These are phyloP conservation scores for Hippophae gyantsensis DNA, from an alignment of 306 rosid species.

Conservation along the genomic window DNA sequence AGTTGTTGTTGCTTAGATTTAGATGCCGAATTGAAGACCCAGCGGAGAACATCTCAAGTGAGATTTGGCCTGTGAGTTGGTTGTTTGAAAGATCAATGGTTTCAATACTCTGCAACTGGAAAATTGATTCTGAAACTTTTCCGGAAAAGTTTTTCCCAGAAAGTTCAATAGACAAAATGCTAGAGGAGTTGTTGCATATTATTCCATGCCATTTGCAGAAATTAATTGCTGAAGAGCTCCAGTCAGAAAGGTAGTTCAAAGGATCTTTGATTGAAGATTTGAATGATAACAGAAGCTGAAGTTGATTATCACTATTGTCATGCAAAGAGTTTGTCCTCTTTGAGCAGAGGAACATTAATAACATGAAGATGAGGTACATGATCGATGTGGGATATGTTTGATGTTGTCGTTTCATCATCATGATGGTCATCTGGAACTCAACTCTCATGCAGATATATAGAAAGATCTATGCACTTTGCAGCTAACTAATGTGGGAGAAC, in stretches of 20 bases:
- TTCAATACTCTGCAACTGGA: conserved; percentile 34
- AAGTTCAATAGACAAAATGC: conserved; percentile 37
- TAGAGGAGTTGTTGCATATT: conserved; percentile 41
- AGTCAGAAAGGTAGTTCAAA: conserved; percentile 50
- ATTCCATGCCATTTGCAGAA: conserved; percentile 67
- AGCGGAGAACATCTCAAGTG: conserved; percentile 8
- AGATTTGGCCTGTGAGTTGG: conserved; percentile 42
- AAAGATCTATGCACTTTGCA: neutral
- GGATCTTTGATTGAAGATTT: conserved; percentile 61
- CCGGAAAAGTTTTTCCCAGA: conserved; percentile 63
- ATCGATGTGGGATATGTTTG: conserved; percentile 13
- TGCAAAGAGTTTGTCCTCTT: conserved; percentile 16
- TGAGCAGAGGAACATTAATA: conserved; percentile 29
- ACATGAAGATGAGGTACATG: conserved; percentile 16
- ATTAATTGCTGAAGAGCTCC: conserved; percentile 34
- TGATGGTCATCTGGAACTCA: conserved; percentile 2
- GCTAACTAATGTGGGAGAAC: no score
- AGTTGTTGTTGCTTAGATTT: conserved; percentile 76
- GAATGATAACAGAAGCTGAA: conserved; percentile 60
- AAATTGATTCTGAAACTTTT: conserved; percentile 32
- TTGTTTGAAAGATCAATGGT: conserved; percentile 69
- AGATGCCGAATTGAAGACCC: conserved; percentile 43
- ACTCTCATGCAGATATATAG: conserved; percentile 5
- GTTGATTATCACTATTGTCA: conserved; percentile 28
- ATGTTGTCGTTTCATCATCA: conserved; percentile 45